Conservation (phyloP, 331 rosid genomes). For the Quercus tomentella region DNA sequence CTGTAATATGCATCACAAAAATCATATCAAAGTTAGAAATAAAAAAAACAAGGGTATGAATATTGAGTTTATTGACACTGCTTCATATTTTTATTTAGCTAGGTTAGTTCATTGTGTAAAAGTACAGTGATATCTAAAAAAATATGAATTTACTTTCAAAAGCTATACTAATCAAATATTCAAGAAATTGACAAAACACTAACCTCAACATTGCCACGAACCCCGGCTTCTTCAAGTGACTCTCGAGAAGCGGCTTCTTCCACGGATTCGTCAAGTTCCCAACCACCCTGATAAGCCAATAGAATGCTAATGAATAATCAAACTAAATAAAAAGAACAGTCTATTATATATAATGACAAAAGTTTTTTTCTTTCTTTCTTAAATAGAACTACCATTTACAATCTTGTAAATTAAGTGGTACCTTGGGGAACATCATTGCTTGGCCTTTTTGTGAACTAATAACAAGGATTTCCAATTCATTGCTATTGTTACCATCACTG, state of each 20-base stretch:
- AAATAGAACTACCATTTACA: no score
- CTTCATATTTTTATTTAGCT: no score
- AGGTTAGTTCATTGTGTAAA: background rate
- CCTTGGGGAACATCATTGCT: slow-evolving; percentile 86
- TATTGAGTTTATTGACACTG: no score
- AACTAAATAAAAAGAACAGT: background rate
- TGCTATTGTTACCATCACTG: slow-evolving; percentile 28
- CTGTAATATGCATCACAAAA: slow-evolving; percentile 31
- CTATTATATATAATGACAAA: background rate
- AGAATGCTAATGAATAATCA: background rate
- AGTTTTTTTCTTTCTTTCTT: background rate
- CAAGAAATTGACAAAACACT: background rate
- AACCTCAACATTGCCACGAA: slow-evolving; percentile 77
- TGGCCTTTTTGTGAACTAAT: slow-evolving; percentile 92
- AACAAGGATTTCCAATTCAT: slow-evolving; percentile 72
- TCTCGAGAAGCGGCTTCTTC: slow-evolving; percentile 95
- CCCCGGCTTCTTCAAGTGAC: slow-evolving; percentile 97
- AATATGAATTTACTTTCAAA: no score
- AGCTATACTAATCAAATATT: no score
- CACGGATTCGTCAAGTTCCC: slow-evolving; percentile 95
- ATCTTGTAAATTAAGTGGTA: slow-evolving; percentile 3
- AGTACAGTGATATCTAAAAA: background rate
- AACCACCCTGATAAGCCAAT: slow-evolving; percentile 64
- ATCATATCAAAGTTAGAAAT: no score
- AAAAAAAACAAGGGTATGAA: no score